A percentile compares a stretch with the other conserved stretches of the same genome.
Evolutionary conservation across 805 yeast species (phyloP).

Genomic region (Debaryomyces tyrocola): DNA sequence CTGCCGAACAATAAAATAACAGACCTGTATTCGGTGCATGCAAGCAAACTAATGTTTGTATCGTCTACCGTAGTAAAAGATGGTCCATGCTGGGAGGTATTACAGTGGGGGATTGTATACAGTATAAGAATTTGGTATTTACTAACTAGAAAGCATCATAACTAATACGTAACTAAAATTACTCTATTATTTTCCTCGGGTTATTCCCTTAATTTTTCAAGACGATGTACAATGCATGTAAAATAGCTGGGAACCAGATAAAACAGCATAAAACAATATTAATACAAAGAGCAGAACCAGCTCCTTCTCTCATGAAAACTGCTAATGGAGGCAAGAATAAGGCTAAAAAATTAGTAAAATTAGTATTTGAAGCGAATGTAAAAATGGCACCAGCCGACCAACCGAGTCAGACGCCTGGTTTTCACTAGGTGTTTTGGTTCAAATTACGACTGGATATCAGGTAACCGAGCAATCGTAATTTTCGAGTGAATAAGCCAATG

Average conservation of each 20-base stretch:
- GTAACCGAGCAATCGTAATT: neutral
- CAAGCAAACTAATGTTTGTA: neutral
- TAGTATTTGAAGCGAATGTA: neutral
- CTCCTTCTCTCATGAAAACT: conserved; percentile 68
- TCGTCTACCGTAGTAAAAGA: neutral
- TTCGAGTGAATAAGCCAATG: neutral
- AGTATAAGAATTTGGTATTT: too few species aligned
- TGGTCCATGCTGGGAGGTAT: too few species aligned
- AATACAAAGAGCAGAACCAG: conserved; percentile 62
- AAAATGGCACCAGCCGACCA: neutral
- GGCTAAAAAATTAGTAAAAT: conserved; percentile 43
- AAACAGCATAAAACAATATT: conserved; percentile 62
- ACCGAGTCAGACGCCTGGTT: neutral
- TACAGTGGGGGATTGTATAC: too few species aligned
- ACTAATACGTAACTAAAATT: neutral
- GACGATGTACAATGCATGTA: conserved; percentile 72
- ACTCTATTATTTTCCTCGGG: neutral
- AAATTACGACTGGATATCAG: neutral
- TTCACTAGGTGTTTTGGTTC: neutral
- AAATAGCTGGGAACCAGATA: conserved; percentile 77
- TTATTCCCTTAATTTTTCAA: conserved; percentile 21
- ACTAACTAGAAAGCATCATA: too few species aligned
- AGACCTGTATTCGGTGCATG: neutral
- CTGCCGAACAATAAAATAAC: neutral
- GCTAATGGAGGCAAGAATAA: conserved; percentile 74